phyloP scores from a whole-genome alignment of 768 basidiomycete genomes.

The Galerina sulciceps region DNA sequence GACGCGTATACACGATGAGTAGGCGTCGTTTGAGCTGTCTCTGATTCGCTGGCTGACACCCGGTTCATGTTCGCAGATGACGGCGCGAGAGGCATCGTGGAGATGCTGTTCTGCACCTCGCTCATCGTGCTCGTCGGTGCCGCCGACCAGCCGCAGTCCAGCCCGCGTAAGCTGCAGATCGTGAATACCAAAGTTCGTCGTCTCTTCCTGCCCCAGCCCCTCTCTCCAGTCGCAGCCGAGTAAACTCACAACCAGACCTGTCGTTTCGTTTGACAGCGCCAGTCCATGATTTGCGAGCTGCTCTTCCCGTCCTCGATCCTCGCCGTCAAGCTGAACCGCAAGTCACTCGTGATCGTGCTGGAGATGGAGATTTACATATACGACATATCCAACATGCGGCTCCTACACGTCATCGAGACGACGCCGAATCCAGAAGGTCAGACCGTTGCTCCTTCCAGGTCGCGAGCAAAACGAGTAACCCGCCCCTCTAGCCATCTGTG shows the following conservation, averaged over 20 bases:
- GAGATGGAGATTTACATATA: conserved; percentile 99
- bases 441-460: conserved; percentile 11
- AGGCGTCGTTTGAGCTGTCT: conserved; percentile 30
- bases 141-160: conserved; percentile 88
- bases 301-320: conserved; percentile 96
- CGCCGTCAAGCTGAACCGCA: conserved; percentile 97
- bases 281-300: conserved; percentile 98
- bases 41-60: conserved; percentile 3
- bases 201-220: not conserved
- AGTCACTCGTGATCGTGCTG: conserved; percentile 93
- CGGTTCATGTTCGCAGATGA: conserved; percentile 58
- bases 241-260: conserved; percentile 11
- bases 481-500: conserved; percentile 80
- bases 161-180: conserved; percentile 93
- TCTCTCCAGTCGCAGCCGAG: not conserved
- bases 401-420: conserved; percentile 97
- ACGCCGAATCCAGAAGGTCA: conserved; percentile 93
- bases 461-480: not conserved
- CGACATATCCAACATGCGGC: conserved; percentile 98
- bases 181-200: conserved; percentile 92
- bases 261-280: conserved; percentile 58
- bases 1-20: conserved; percentile 95
- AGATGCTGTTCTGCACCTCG: conserved; percentile 99
- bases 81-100: conserved; percentile 93
- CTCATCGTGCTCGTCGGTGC: conserved; percentile 96